These are phyloP conservation scores for Ascochyta viciae-villosae DNA, from an alignment of 2,329 filamentous ascomycete genomes.

Conservation along the genomic window DNA sequence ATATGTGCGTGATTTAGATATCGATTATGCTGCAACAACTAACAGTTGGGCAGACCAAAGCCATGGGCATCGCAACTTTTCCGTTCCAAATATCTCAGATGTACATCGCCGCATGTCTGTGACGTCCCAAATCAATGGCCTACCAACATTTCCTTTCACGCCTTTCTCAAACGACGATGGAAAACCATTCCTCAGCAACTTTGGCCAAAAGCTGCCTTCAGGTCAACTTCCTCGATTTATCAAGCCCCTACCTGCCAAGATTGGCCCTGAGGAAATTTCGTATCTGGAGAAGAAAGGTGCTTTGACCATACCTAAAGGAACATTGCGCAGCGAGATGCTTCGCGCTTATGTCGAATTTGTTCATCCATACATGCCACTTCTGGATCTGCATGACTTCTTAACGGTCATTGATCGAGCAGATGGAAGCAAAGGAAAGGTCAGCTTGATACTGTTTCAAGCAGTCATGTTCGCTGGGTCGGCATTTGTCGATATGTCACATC, in stretches of 20 bases:
- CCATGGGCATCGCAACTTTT: slow-evolving; percentile 52
- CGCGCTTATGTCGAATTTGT: slow-evolving; percentile 87
- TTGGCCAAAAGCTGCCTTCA: slow-evolving; percentile 54
- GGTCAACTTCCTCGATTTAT: slow-evolving; percentile 71
- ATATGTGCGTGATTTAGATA: slow-evolving; percentile 61
- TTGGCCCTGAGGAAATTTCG: slow-evolving; percentile 80
- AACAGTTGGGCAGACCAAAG: slow-evolving; percentile 54
- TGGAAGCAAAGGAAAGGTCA: slow-evolving; percentile 74
- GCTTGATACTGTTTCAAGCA: slow-evolving; percentile 88
- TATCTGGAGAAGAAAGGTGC: slow-evolving; percentile 87
- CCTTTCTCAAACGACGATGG: slow-evolving; percentile 41
- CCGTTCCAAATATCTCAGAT: slow-evolving; percentile 50
- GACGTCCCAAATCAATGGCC: slow-evolving; percentile 43
- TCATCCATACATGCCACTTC: slow-evolving; percentile 89
- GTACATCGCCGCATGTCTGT: slow-evolving; percentile 56
- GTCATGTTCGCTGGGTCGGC: slow-evolving; percentile 94
- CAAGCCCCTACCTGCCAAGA: slow-evolving; percentile 77
- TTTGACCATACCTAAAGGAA: slow-evolving; percentile 73
- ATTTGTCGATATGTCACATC: slow-evolving; percentile 80
- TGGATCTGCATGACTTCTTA: slow-evolving; percentile 71
- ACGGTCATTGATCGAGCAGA: slow-evolving; percentile 69
- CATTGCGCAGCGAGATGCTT: slow-evolving; percentile 80
- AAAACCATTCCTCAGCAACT: slow-evolving; percentile 53
- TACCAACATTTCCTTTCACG: slow-evolving; percentile 46
- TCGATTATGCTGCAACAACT: background rate